Base-by-base conservation (phyloP, 768 basidiomycete genomes). In the Crucibulum laeve region DNA sequence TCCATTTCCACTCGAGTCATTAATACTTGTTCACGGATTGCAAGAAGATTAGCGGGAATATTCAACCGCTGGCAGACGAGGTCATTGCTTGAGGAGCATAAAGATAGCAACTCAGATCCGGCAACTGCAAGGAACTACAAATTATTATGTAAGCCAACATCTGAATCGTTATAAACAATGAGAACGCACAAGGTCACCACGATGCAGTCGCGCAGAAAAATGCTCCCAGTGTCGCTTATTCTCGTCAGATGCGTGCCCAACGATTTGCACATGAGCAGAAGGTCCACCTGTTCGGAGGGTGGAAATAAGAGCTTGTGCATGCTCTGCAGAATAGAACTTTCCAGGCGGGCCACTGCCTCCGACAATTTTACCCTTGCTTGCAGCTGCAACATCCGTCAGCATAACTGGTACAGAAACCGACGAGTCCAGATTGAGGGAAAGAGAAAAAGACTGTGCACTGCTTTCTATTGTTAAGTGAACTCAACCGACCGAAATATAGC, bases 1-100 rank as follows among this genome's bases (percentile, higher is more conserved):
- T 77, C 77, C 36, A 87, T 76, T n/a, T 62, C 60, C 4, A 84
- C 76, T 44, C 73, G 70, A 13, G 74, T 64, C 25, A 82, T 69
- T n/a, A 86, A 55, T 15, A 82, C 59, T 36, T 67, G 70, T 14
- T 60, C 65, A 5, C 68, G 57, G 14, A 68, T 60, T 18, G 71
- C 71, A 30, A 72, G 60, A 4, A 83, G 67, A 35, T 56, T 47
- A 15, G 71, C 50, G 0, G 78, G 73, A 1, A 80, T 59, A 43
- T 74, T 77, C 21, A 86, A 63, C 40, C 71, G 69, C 46, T 78
- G 71, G 15, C 64, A 59, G 13, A 81, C 58, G 15, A 63, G 51
- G 13, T 53, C 43, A 48, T 74, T 79, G 46, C 69, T 67, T 4
- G 81, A 77, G 6, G 80, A 75, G 46, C 76, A 82, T 48, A 85